Percentiles rank a stretch among this genome's conserved stretches.
phyloP scores from a whole-genome alignment of 2,329 filamentous ascomycete genomes.

The Dryadomyces quercivorus region DNA sequence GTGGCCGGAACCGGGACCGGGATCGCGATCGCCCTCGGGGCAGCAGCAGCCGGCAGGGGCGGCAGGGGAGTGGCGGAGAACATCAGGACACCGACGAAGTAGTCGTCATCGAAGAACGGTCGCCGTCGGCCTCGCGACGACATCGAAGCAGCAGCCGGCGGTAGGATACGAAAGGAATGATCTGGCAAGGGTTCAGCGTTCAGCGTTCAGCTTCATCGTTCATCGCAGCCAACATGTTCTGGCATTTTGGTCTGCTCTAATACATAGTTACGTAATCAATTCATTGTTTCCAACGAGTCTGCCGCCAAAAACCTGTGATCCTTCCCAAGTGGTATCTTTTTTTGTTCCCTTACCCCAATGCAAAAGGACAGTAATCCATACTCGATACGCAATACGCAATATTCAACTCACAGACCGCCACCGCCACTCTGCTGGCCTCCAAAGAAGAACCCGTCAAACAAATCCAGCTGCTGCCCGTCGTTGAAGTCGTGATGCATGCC shows the following conservation, averaged over 20 bases:
- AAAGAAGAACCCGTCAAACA: constrained; percentile 65
- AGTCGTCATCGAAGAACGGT: constrained; percentile 23
- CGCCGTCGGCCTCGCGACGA: constrained; percentile 10
- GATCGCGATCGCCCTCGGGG: neutral
- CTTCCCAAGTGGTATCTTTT: neutral
- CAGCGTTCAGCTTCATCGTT: too few relatives aligned
- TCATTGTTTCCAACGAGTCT: neutral
- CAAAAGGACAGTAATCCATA: neutral
- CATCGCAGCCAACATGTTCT: too few relatives aligned
- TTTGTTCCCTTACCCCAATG: neutral
- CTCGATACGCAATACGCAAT: neutral
- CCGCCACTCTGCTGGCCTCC: constrained; percentile 35
- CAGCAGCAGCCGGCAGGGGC: neutral
- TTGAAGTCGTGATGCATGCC: constrained; percentile 50
- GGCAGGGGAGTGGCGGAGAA: constrained; percentile 10
- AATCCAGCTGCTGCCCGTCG: constrained; percentile 48
- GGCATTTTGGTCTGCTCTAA: too few relatives aligned
- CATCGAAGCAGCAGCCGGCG: constrained; percentile 14
- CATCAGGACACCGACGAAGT: constrained; percentile 18
- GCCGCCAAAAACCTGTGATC: neutral
- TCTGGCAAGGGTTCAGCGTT: too few relatives aligned
- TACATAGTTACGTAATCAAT: too few relatives aligned
- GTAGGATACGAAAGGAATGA: neutral
- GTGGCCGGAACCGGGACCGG: neutral
- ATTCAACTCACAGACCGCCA: neutral